Conservation (phyloP, 108 stramenopile species). For the Stephanodiscus minutulus region DNA sequence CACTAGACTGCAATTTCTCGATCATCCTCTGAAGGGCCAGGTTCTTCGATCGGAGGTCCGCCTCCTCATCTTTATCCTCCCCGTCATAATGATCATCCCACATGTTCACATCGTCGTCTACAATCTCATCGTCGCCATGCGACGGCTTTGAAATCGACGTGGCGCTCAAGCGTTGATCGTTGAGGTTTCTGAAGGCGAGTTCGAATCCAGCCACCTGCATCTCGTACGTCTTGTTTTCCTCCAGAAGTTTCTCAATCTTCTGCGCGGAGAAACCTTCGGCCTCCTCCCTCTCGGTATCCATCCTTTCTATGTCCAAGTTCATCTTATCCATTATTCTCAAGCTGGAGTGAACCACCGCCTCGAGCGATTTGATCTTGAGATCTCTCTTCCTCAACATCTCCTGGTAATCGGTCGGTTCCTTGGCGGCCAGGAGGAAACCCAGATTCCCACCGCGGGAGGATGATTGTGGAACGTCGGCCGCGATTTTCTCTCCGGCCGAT, state of each 20-base stretch:
- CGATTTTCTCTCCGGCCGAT: neutral
- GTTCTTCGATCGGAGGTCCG: slow-evolving; percentile 21
- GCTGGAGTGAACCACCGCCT: slow-evolving; percentile 29
- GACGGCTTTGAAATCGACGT: neutral
- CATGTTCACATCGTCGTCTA: slow-evolving; percentile 10
- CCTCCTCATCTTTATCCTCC: slow-evolving; percentile 3
- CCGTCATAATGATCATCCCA: slow-evolving; percentile 11
- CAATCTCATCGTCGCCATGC: slow-evolving; percentile 1
- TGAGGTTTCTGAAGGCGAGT: slow-evolving; percentile 30
- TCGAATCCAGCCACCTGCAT: slow-evolving; percentile 39
- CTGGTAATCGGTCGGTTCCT: slow-evolving; percentile 3
- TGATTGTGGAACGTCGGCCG: neutral
- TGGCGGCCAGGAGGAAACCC: neutral
- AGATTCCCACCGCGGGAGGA: neutral
- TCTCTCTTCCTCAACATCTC: slow-evolving; percentile 29
- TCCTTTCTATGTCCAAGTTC: slow-evolving; percentile 29
- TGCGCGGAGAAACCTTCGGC: neutral
- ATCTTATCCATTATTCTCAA: slow-evolving; percentile 30
- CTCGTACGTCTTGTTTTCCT: slow-evolving; percentile 28
- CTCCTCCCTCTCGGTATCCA: slow-evolving; percentile 34
- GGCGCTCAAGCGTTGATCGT: slow-evolving; percentile 15
- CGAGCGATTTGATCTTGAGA: slow-evolving; percentile 20
- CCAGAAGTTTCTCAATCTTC: slow-evolving; percentile 16
- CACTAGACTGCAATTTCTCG: slow-evolving; percentile 17
- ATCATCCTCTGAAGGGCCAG: slow-evolving; percentile 18